These are phyloP conservation scores for Lepidium africanum DNA, from an alignment of 345 rosid species.

Conservation along the genomic window DNA sequence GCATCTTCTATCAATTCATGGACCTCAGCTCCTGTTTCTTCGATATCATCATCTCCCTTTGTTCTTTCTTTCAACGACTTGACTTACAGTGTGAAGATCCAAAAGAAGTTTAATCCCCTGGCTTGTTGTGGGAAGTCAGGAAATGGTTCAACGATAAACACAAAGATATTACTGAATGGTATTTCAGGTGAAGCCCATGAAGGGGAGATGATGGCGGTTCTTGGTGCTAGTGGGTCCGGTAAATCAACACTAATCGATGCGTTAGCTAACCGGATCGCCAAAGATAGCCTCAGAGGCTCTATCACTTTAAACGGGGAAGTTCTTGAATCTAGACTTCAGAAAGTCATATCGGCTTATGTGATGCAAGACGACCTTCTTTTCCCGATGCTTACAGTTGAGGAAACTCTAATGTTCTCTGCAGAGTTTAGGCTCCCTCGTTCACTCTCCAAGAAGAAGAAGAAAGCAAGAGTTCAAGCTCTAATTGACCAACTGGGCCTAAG, in stretches of 20 bases:
- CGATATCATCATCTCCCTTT: slow-evolving; percentile 45
- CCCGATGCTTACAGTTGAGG: slow-evolving; percentile 92
- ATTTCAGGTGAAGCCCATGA: slow-evolving; percentile 61
- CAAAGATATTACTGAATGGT: slow-evolving; percentile 42
- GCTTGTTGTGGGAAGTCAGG: slow-evolving; percentile 25
- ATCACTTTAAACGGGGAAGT: slow-evolving; percentile 71
- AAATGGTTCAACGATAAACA: slow-evolving; percentile 8
- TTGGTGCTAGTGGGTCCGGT: slow-evolving; percentile 93
- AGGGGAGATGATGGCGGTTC: slow-evolving; percentile 89
- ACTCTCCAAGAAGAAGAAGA: slow-evolving; percentile 62
- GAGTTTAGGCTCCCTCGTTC: slow-evolving; percentile 92
- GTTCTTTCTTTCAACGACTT: slow-evolving; percentile 65
- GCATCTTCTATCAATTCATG: slow-evolving; percentile 27
- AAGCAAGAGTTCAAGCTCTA: slow-evolving; percentile 70
- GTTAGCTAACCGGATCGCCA: slow-evolving; percentile 67
- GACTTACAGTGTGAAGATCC: slow-evolving; percentile 56
- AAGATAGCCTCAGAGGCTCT: slow-evolving; percentile 68
- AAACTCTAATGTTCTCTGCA: slow-evolving; percentile 88
- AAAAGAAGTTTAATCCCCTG: slow-evolving; percentile 29
- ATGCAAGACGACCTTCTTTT: slow-evolving; percentile 94
- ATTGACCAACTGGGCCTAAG: slow-evolving; percentile 75
- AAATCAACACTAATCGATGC: slow-evolving; percentile 92
- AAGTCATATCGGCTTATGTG: slow-evolving; percentile 88
- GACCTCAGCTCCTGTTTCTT: slow-evolving; percentile 33
- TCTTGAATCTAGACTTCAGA: slow-evolving; percentile 62